A percentile compares a stretch with the other conserved stretches of the same genome.
phyloP scores from a whole-genome alignment of 345 rosid species.

The Brassica napus region DNA sequence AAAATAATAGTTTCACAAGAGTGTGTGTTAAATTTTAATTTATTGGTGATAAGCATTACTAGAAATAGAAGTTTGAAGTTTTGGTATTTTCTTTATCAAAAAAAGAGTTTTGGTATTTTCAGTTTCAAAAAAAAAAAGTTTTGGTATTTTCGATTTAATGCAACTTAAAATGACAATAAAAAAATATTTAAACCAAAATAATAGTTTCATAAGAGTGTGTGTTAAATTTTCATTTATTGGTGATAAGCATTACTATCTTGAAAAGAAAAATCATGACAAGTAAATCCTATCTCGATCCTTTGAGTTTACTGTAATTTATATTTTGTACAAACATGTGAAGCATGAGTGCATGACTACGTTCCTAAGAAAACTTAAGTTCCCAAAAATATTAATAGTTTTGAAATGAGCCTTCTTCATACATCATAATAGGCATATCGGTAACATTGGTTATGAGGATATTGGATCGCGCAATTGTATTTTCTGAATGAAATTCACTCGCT shows the following conservation, averaged over 20 bases:
- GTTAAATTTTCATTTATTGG: not conserved
- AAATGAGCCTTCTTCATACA: too few species aligned
- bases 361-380: too few species aligned
- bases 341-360: too few species aligned
- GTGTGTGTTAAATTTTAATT: too few species aligned
- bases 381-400: too few species aligned
- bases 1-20: too few species aligned
- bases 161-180: not conserved
- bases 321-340: not conserved
- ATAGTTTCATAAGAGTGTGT: not conserved
- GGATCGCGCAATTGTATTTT: not conserved
- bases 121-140: too few species aligned
- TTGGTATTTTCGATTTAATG: too few species aligned
- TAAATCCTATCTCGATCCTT: not conserved
- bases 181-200: not conserved
- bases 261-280: not conserved
- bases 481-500: not conserved
- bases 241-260: not conserved
- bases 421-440: not conserved
- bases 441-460: not conserved
- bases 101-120: too few species aligned
- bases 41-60: too few species aligned
- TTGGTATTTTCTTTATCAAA: too few species aligned
- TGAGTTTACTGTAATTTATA: not conserved
- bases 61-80: too few species aligned